Percentiles rank a stretch among this genome's conserved stretches.
Conservation (phyloP, 2,329 filamentous ascomycete genomes). For the Exophiala sp. region DNA sequence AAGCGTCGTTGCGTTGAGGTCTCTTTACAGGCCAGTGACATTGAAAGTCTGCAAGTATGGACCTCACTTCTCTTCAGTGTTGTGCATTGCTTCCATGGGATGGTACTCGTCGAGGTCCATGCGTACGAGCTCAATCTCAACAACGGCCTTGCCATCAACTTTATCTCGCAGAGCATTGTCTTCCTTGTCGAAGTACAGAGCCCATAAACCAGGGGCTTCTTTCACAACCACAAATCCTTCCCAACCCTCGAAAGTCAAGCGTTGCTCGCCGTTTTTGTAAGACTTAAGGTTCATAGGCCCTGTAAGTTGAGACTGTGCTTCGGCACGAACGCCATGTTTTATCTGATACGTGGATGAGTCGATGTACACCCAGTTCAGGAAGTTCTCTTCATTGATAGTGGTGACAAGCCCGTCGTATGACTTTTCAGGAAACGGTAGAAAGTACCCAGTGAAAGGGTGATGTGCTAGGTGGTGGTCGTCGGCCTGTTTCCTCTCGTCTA, state of each 20-base stretch:
- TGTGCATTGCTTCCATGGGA: neutral
- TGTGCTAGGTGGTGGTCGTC: neutral
- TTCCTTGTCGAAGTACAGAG: slow-evolving; percentile 42
- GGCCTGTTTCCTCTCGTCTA: slow-evolving; percentile 6
- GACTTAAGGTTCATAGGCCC: slow-evolving; percentile 78
- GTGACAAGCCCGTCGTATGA: slow-evolving; percentile 19
- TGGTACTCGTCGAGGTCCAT: slow-evolving; percentile 1
- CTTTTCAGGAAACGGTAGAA: slow-evolving; percentile 21
- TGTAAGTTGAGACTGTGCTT: slow-evolving; percentile 67
- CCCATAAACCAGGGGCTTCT: slow-evolving; percentile 40
- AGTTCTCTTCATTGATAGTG: slow-evolving; percentile 29
- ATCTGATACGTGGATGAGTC: slow-evolving; percentile 59
- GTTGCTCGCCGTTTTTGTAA: slow-evolving; percentile 20
- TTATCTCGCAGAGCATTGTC: slow-evolving; percentile 42
- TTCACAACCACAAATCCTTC: slow-evolving; percentile 39
- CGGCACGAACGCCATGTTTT: slow-evolving; percentile 64
- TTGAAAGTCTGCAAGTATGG: neutral
- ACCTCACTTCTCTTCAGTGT: neutral
- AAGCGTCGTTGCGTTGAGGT: too few relatives aligned
- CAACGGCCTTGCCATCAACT: slow-evolving; percentile 48
- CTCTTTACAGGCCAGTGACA: too few relatives aligned
- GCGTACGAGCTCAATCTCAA: slow-evolving; percentile 53
- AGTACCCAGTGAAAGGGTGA: slow-evolving; percentile 37
- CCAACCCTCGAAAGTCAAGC: slow-evolving; percentile 36
- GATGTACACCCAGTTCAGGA: slow-evolving; percentile 67